Evolutionary conservation across 2,329 filamentous ascomycete species (phyloP), one percentile per base, ranked within the genome.

Genomic region (Xylaria sp.): DNA sequence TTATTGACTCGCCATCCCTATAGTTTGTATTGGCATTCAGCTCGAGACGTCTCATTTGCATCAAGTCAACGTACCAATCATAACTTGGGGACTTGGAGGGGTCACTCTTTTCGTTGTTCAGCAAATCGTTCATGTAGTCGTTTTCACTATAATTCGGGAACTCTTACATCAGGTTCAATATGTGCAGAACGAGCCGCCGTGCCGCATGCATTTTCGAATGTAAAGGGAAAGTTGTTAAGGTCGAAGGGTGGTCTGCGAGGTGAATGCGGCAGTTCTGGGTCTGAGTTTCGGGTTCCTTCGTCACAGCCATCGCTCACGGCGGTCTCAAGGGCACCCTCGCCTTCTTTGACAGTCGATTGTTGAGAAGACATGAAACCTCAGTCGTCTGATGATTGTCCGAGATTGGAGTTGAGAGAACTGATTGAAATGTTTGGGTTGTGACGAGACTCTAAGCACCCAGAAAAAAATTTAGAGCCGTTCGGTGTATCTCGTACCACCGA

Each of bases 1-100:
- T 75, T 18, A 76, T 71, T 34, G 74, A 73, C 23, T 73, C 68
- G 48, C 70, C 69, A 55, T 76, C 74, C 62, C 74, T 76, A 20
- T 44, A n/a, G 51, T 52, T 23, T 20, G 48, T 25, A 52, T 41
- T 41, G 15, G n/a, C 23, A 31, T 63, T 60, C 18, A 51, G 54
- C 55, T 51, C 31, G 25, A 25, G 7, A 50, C 9, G 23, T 58
- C 20, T 12, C 9, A 55, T 41, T 52, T 3, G 61, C 3, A 51
- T 9, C 39, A 51, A 3, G 2, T 23, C 57, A 52, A 63, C 66
- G 50, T 54, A 66, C 61, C 57, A 71, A 10, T 65, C 58, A 34
- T 54, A 64, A 39, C 66, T 71, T 9, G 23, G 41, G 18, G 59
- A 63, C 15, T 57, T 56, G 5, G 70, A 72, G 58, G 66, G 69